A percentile compares a stretch with the other conserved stretches of the same genome.
phyloP scores from a whole-genome alignment of 1,139 yeast species.

The Taphrina flavorubra region DNA sequence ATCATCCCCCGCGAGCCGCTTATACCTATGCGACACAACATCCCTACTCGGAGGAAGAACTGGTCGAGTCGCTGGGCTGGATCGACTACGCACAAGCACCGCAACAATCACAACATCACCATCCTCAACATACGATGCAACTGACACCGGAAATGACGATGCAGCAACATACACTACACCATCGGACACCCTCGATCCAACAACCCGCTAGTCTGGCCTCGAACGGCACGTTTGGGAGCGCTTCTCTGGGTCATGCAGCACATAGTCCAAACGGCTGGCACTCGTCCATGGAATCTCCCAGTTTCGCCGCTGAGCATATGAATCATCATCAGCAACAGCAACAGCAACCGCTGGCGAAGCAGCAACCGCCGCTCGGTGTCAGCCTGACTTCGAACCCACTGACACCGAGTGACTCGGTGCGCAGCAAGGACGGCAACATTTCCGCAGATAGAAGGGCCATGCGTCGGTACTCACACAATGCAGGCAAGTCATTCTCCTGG shows the following conservation, averaged over 20 bases:
- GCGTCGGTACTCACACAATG: conserved; percentile 56
- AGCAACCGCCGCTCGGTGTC: neutral
- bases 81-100: conserved; percentile 12
- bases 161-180: conserved; percentile 11
- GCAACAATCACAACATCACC: neutral
- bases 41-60: conserved; percentile 26
- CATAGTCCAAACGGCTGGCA: conserved; percentile 32
- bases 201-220: conserved; percentile 16
- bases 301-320: neutral
- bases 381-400: neutral
- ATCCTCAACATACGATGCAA: conserved; percentile 1
- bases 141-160: neutral
- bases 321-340: neutral
- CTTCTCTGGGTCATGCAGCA: neutral
- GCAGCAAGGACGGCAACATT: conserved; percentile 5
- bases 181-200: neutral
- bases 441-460: conserved; percentile 53
- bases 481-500: conserved; percentile 41
- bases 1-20: neutral
- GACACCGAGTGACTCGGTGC: neutral
- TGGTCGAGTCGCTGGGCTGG: conserved; percentile 37
- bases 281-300: conserved; percentile 21
- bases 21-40: conserved; percentile 6
- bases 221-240: conserved; percentile 14
- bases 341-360: no score